Evolutionary conservation across 2,329 filamentous ascomycete species (phyloP).

Genomic region (Trichophyton mentagrophytes): DNA sequence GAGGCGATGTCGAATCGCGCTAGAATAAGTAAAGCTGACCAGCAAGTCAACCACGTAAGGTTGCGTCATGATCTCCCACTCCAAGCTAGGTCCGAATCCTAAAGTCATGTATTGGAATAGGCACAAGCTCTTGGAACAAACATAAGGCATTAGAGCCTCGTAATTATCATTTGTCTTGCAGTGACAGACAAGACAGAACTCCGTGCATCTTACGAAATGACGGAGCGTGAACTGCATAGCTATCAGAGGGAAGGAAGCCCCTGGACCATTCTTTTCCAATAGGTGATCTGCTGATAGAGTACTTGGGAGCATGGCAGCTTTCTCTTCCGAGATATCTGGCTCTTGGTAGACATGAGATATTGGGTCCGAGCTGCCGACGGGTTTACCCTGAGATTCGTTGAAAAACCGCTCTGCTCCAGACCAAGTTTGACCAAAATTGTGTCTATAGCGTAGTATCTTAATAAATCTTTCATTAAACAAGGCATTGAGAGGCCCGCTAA

Average conservation of each 20-base stretch:
- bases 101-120: slow-evolving; percentile 78
- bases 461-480: slow-evolving; percentile 56
- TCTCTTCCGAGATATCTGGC: slow-evolving; percentile 17
- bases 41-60: slow-evolving; percentile 76
- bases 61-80: slow-evolving; percentile 68
- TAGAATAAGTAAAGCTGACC: slow-evolving; percentile 64
- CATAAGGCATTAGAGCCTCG: slow-evolving; percentile 45
- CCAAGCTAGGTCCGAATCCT: slow-evolving; percentile 74
- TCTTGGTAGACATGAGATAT: slow-evolving; percentile 13
- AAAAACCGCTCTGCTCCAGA: slow-evolving; percentile 51
- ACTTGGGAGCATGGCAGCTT: slow-evolving; percentile 25
- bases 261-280: slow-evolving; percentile 15
- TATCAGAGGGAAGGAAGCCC: slow-evolving; percentile 43
- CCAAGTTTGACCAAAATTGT: slow-evolving; percentile 47
- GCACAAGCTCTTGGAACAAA: slow-evolving; percentile 64
- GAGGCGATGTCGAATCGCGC: slow-evolving; percentile 33
- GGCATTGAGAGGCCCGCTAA: slow-evolving; percentile 57
- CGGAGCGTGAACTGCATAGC: slow-evolving; percentile 64
- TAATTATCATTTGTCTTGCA: slow-evolving; percentile 51
- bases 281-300: slow-evolving; percentile 43
- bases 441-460: slow-evolving; percentile 48
- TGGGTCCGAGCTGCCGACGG: slow-evolving; percentile 9
- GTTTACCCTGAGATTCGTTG: slow-evolving; percentile 34
- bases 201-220: slow-evolving; percentile 66
- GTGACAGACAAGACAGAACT: slow-evolving; percentile 81